Percentiles rank a stretch among this genome's conserved stretches.
These are phyloP conservation scores for Misopates orontium DNA, from an alignment of 257 asterid species.

Conservation along the genomic window DNA sequence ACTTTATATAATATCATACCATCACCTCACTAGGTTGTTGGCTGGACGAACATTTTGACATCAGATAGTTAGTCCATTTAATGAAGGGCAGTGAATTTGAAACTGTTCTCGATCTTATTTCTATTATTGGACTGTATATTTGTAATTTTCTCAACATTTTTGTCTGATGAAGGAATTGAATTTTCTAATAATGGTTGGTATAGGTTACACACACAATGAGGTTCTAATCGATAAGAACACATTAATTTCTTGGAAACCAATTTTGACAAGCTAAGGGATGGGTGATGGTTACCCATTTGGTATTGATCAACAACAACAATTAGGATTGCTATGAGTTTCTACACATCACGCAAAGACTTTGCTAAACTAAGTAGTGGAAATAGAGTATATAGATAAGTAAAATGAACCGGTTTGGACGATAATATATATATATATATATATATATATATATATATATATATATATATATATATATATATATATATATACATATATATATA, in stretches of 20 bases:
- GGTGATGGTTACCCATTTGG: constrained; percentile 20
- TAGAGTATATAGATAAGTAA: neutral
- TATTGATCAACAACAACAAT: neutral
- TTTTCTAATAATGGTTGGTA: too few relatives aligned
- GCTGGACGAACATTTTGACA: constrained; percentile 26
- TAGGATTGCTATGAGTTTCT: neutral
- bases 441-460: too few relatives aligned
- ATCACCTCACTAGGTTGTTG: constrained; percentile 22
- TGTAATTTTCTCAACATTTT: constrained; percentile 8
- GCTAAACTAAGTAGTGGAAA: neutral
- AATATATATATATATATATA: too few relatives aligned
- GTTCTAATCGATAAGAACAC: constrained; percentile 33
- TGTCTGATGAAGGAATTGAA: too few relatives aligned
- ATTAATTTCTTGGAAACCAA: constrained; percentile 38
- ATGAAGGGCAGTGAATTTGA: constrained; percentile 21
- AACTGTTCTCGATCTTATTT: constrained; percentile 12
- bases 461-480: too few relatives aligned
- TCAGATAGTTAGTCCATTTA: constrained; percentile 30
- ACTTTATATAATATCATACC: too few relatives aligned
- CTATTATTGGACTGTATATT: constrained; percentile 2
- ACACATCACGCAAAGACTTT: constrained; percentile 16
- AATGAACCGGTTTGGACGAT: neutral
- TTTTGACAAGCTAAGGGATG: constrained; percentile 33
- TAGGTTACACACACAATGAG: neutral
- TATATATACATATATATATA: too few relatives aligned